These are phyloP conservation scores for Linderniella brevidens DNA, from an alignment of 257 asterid genomes.

Conservation along the genomic window DNA sequence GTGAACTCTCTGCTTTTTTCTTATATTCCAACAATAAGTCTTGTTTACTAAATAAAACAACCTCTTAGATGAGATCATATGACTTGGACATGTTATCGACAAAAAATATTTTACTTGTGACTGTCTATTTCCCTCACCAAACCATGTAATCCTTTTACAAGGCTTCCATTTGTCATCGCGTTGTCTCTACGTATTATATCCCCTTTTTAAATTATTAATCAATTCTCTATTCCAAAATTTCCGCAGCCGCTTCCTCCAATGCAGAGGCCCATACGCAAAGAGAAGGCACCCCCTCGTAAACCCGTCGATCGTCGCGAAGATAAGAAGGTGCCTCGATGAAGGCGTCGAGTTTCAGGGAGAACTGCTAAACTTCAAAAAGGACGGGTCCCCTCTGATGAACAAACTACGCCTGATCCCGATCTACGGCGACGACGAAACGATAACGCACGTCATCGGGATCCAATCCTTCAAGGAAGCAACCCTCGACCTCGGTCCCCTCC, in stretches of 20 bases:
- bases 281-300: conserved; percentile 43
- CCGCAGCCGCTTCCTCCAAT: conserved; percentile 51
- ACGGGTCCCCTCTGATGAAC: conserved; percentile 40
- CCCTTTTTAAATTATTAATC: conserved; percentile 6
- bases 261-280: conserved; percentile 41
- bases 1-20: too few relatives aligned
- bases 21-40: too few relatives aligned
- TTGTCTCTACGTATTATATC: not conserved
- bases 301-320: conserved; percentile 29
- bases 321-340: conserved; percentile 30
- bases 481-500: conserved; percentile 74
- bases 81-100: too few relatives aligned
- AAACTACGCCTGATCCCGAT: conserved; percentile 37
- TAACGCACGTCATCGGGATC: conserved; percentile 59
- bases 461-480: conserved; percentile 54
- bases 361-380: conserved; percentile 31
- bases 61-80: too few relatives aligned
- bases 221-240: conserved; percentile 1
- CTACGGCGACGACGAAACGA: conserved; percentile 29
- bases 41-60: too few relatives aligned
- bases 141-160: not conserved
- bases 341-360: conserved; percentile 45
- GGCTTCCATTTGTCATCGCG: not conserved
- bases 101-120: too few relatives aligned
- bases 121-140: too few relatives aligned